These are phyloP conservation scores for Trypanosoma vivax DNA, from an alignment of 208 protist species.

Conservation along the genomic window DNA sequence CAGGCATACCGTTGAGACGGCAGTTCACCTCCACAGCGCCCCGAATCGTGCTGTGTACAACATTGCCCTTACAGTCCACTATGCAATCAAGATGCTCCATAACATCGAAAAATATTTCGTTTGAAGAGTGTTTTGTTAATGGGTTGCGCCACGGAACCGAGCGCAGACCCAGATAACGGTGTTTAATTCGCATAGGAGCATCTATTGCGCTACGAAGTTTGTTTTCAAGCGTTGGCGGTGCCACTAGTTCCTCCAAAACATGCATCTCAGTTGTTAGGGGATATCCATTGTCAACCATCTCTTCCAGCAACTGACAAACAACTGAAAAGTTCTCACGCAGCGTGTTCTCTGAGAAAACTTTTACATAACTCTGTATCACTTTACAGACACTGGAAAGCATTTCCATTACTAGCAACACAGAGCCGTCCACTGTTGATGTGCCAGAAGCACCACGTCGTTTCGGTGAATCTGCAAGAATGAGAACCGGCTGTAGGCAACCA, in stretches of 20 bases:
- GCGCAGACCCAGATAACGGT: constrained; percentile 7
- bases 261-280: constrained; percentile 84
- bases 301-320: constrained; percentile 88
- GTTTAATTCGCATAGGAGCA: constrained; percentile 10
- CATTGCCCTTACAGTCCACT: constrained; percentile 67
- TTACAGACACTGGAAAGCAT: constrained; percentile 54
- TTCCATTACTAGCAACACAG: constrained; percentile 74
- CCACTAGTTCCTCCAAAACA: constrained; percentile 82
- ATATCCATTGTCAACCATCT: constrained; percentile 90
- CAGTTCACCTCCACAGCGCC: constrained; percentile 80
- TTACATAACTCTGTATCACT: constrained; percentile 70
- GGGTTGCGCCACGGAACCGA: constrained; percentile 77
- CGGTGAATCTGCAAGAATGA: constrained; percentile 68
- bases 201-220: constrained; percentile 75
- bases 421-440: constrained; percentile 53
- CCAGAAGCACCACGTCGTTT: constrained; percentile 72
- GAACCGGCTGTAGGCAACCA: constrained; percentile 49
- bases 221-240: constrained; percentile 72
- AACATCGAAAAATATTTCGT: constrained; percentile 92
- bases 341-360: constrained; percentile 65
- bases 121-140: constrained; percentile 57
- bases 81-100: constrained; percentile 83
- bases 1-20: constrained; percentile 85
- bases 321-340: constrained; percentile 88
- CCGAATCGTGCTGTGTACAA: constrained; percentile 49